Conservation (phyloP, 2,329 filamentous ascomycete species). For the Nigrospora osmanthi region DNA sequence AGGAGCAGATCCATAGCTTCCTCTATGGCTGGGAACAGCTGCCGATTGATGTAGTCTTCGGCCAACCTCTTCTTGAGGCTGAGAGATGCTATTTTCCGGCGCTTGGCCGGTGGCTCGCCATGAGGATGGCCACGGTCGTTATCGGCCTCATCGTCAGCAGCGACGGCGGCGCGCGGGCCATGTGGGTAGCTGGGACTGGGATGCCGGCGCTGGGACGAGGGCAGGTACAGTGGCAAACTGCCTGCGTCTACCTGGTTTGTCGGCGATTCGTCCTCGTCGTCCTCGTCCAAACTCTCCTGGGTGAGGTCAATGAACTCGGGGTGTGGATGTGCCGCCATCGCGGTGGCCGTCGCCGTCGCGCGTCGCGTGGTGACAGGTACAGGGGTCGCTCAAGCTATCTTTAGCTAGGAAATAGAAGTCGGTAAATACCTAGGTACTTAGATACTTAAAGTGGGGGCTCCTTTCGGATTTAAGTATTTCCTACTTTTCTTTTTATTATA, state of each 20-base stretch:
- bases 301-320: no score
- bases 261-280: not conserved
- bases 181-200: not conserved
- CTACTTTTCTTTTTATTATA: not conserved
- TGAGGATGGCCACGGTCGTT: not conserved
- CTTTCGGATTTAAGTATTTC: not conserved
- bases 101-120: not conserved
- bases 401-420: no score
- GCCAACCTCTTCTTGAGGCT: no score
- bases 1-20: no score
- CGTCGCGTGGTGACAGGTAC: no score
- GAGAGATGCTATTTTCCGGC: not conserved
- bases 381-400: no score
- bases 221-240: no score
- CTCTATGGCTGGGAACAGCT: no score
- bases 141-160: not conserved
- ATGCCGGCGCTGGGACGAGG: not conserved
- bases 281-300: not conserved
- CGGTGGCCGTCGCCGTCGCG: no score
- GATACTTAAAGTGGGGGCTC: not conserved
- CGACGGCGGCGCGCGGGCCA: not conserved
- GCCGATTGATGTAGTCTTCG: no score
- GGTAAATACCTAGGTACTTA: not conserved
- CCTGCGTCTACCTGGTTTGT: no score
- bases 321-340: no score